Evolutionary conservation across 176 grass and related monocot species (phyloP), one percentile per base, ranked within the genome.

Genomic region (Tillandsia fasciculata): DNA sequence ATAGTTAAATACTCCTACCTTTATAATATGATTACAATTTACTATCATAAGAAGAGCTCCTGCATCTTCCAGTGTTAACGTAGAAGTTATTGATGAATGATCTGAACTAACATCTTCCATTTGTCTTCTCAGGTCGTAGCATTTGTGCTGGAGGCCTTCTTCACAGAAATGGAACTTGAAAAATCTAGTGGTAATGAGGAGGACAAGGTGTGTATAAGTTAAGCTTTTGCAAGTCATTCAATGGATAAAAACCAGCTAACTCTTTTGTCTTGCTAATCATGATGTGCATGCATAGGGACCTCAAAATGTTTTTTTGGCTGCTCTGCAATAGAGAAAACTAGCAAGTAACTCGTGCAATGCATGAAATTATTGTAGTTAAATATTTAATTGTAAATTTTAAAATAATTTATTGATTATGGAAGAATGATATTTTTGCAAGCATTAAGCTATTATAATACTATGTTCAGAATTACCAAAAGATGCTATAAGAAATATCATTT

Each of bases 101-200:
- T 64, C 49, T 72, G 10, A 66, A 28, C 7, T 57, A 2, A 33
- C 15, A 52, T 64, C 28, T 52, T 13, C 8, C 61, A 66, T 77
- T 51, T 76, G 24, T 71, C n/a, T 74, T 76, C 63, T 78, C 80
- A 97, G 93, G 84, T 97, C 80, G 76, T 97, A 67, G 93, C 93
- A 79, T 97, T 97, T 85, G 84, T 97, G 33, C 70, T 97, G 79
- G 93, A 97, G 65, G 93, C 93, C 63, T 97, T 97, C 80, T 97
- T 97, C 82, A 86, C 93, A 69, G 89, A 97, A 84, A 97, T 97
- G 86, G 93, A 97, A 52, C 86, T 97, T 24, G 93, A 92, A 81
- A 87, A 91, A 78, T 8, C 28, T 80, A 61, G 64, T 64, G 83
- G 80, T 68, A 26, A 65, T 81, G 48, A 70, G 50, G 65, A 77